Evolutionary conservation across 1,284 basidiomycete genomes (phyloP).

Genomic region (Moesziomyces antarcticus): DNA sequence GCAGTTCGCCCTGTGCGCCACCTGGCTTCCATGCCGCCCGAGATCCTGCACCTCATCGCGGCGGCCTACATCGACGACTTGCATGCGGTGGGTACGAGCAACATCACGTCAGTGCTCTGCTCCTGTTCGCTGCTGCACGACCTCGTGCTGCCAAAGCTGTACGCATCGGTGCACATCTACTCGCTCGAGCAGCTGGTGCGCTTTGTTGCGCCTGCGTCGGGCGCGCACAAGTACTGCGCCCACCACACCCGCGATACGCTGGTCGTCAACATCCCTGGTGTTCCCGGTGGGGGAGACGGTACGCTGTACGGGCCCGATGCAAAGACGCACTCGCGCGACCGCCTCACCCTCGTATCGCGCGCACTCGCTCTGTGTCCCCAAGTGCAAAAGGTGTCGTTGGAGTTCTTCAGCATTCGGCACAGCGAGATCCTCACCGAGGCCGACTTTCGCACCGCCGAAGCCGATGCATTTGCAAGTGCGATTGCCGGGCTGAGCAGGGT

Average conservation of each 20-base stretch:
- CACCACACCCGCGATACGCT: constrained; percentile 6
- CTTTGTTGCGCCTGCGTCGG: constrained; percentile 9
- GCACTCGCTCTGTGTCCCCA: constrained; percentile 10
- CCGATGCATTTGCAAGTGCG: constrained; percentile 9
- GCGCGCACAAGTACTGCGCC: constrained; percentile 13
- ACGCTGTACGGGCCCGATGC: not conserved
- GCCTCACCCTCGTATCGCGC: constrained; percentile 19
- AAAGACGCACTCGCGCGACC: constrained; percentile 11
- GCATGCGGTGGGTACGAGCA: not conserved
- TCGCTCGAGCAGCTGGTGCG: constrained; percentile 19
- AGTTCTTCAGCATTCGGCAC: constrained; percentile 37
- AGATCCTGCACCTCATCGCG: constrained; percentile 33
- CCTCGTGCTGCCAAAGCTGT: constrained; percentile 31
- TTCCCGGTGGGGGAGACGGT: constrained; percentile 31
- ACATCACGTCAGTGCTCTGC: constrained; percentile 14
- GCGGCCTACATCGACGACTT: constrained; percentile 13
- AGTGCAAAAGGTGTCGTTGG: constrained; percentile 19
- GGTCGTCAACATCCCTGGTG: constrained; percentile 39
- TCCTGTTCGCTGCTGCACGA: constrained; percentile 19
- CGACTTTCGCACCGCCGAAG: constrained; percentile 11
- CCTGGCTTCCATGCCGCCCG: constrained; percentile 14
- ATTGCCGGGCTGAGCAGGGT: constrained; percentile 5
- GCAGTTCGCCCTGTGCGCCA: not conserved
- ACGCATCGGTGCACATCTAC: constrained; percentile 21
- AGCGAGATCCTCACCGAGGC: constrained; percentile 30